Conservation (phyloP, 768 basidiomycete species). For the Porpolomopsis calyptriformis region DNA sequence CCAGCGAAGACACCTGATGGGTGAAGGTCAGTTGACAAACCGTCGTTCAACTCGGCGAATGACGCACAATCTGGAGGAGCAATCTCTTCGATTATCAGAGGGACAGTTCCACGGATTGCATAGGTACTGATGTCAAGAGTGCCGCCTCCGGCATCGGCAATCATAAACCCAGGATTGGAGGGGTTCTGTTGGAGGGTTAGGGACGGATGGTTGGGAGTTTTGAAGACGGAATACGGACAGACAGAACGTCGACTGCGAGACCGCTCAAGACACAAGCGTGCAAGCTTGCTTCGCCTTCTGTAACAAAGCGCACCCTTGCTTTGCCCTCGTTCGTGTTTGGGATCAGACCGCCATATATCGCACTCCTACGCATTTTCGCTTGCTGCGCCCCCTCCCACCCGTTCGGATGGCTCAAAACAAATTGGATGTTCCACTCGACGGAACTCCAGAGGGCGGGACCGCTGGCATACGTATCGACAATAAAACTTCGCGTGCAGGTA, state of each 20-base stretch:
- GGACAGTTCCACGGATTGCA: slow-evolving; percentile 56
- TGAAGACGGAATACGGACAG: slow-evolving; percentile 30
- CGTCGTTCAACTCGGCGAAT: slow-evolving; percentile 9
- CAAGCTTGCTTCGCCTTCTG: slow-evolving; percentile 47
- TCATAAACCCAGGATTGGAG: slow-evolving; percentile 66
- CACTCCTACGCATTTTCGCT: slow-evolving; percentile 33
- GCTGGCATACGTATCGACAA: slow-evolving; percentile 26
- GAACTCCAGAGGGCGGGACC: slow-evolving; percentile 30
- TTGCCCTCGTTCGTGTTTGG: slow-evolving; percentile 23
- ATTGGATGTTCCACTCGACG: slow-evolving; percentile 26
- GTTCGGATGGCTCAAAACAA: slow-evolving; percentile 39
- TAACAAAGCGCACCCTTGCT: slow-evolving; percentile 38
- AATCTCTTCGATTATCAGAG: slow-evolving; percentile 72
- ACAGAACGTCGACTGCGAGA: slow-evolving; percentile 66
- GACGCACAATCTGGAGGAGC: slow-evolving; percentile 70
- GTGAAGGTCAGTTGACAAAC: slow-evolving; percentile 2
- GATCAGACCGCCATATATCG: slow-evolving; percentile 32
- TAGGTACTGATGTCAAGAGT: slow-evolving; percentile 77
- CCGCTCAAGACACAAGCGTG: slow-evolving; percentile 63
- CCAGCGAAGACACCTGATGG: slow-evolving; percentile 66
- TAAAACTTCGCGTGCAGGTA: slow-evolving; percentile 27
- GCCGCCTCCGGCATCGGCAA: slow-evolving; percentile 74
- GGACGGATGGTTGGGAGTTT: not conserved
- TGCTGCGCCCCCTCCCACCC: slow-evolving; percentile 43
- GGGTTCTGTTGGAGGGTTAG: slow-evolving; percentile 39